Evolutionary conservation across 306 rosid genomes (phyloP).

Genomic region (Dryas octopetala): DNA sequence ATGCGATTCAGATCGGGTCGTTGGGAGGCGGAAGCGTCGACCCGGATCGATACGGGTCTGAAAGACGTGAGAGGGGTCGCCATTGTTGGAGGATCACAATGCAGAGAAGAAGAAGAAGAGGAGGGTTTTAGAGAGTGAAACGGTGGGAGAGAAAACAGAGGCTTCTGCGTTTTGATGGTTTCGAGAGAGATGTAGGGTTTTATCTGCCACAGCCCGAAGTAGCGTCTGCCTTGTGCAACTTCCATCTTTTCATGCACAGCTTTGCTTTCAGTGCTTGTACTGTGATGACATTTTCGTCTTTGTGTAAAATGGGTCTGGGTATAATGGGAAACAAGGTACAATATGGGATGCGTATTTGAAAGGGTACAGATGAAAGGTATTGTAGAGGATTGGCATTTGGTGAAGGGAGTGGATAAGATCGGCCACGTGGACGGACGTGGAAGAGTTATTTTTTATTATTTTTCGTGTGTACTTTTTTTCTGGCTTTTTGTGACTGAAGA

Average conservation of each 20-base stretch:
- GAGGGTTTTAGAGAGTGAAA: neutral
- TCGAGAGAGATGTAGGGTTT: neutral
- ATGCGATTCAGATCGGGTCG: slow-evolving; percentile 38
- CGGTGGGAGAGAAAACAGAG: neutral
- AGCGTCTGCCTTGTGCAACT: no score
- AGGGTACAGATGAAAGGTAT: neutral
- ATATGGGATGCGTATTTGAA: fast-evolving
- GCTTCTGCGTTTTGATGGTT: slow-evolving; percentile 6
- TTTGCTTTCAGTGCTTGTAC: neutral
- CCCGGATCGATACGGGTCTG: slow-evolving; percentile 38
- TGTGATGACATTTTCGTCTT: neutral
- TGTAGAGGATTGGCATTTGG: neutral
- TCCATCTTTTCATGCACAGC: no score
- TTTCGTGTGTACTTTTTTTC: neutral
- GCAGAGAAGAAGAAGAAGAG: neutral
- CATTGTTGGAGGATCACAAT: slow-evolving; percentile 24
- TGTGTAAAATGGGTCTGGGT: neutral
- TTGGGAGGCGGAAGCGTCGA: slow-evolving; percentile 26
- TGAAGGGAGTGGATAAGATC: slow-evolving; percentile 34
- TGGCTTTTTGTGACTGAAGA: neutral
- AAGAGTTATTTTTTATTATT: neutral
- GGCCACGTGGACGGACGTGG: slow-evolving; percentile 18
- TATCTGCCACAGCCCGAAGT: neutral
- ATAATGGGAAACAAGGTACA: neutral
- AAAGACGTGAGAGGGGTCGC: slow-evolving; percentile 41